Conservation (phyloP, 2,329 filamentous ascomycete species). For the Sphaerulina vaccinii region DNA sequence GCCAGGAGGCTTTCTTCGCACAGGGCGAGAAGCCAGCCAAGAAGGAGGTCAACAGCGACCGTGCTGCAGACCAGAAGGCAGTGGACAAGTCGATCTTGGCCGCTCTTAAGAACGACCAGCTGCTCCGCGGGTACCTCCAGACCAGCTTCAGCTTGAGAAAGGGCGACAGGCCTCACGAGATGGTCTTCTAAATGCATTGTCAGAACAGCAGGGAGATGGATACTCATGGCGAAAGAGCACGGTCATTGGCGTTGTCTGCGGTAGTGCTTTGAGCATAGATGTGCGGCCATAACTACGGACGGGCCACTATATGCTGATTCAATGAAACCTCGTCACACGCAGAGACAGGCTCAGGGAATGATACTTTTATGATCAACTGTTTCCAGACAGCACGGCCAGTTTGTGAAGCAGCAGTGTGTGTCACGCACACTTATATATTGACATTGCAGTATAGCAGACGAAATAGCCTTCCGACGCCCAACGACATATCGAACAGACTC, state of each 20-base stretch:
- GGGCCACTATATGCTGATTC: conserved; percentile 18
- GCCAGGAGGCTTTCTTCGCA: conserved; percentile 98
- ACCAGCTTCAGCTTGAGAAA: conserved; percentile 98
- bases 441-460: too few species aligned
- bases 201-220: conserved; percentile 17
- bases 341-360: conserved; percentile 15
- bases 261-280: conserved; percentile 20
- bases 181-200: conserved; percentile 80
- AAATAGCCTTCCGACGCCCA: too few species aligned
- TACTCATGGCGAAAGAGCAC: conserved; percentile 26
- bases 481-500: too few species aligned
- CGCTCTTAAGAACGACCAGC: conserved; percentile 97
- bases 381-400: too few species aligned
- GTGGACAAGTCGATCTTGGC: conserved; percentile 94
- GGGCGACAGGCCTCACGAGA: conserved; percentile 99
- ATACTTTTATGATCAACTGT: conserved; percentile 17
- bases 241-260: conserved; percentile 24
- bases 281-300: conserved; percentile 11
- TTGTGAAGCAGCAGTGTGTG: too few species aligned
- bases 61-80: conserved; percentile 96
- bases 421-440: too few species aligned
- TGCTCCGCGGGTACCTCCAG: conserved; percentile 89
- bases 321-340: conserved; percentile 21
- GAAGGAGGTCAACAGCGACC: conserved; percentile 90
- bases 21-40: conserved; percentile 98